A percentile compares a stretch with the other conserved stretches of the same genome.
These are phyloP conservation scores for Boletus rex-veris DNA, from an alignment of 768 basidiomycete species.

Conservation along the genomic window DNA sequence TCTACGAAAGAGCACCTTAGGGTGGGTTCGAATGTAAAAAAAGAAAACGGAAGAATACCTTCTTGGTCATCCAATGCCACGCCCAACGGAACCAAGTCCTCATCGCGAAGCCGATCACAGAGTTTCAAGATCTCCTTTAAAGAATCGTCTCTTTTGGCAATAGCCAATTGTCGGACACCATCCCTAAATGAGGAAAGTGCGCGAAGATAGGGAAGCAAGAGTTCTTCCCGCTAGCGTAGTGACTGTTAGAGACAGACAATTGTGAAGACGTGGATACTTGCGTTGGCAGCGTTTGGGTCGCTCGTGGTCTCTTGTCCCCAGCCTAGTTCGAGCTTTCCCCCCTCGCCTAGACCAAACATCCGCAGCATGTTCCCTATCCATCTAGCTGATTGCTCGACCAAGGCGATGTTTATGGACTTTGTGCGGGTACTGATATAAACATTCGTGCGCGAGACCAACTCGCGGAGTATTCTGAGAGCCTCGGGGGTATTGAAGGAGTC, in stretches of 20 bases:
- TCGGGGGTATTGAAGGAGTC: slow-evolving; percentile 96
- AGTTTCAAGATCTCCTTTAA: slow-evolving; percentile 80
- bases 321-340: slow-evolving; percentile 65
- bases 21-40: neutral
- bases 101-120: slow-evolving; percentile 86
- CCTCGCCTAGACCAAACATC: slow-evolving; percentile 78
- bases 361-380: slow-evolving; percentile 74
- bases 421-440: slow-evolving; percentile 76
- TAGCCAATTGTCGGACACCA: slow-evolving; percentile 78
- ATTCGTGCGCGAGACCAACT: slow-evolving; percentile 82
- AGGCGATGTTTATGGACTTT: slow-evolving; percentile 53
- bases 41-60: slow-evolving; percentile 41
- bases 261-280: slow-evolving; percentile 37
- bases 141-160: slow-evolving; percentile 60
- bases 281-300: slow-evolving; percentile 34
- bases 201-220: slow-evolving; percentile 86
- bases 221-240: slow-evolving; percentile 65
- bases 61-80: slow-evolving; percentile 97
- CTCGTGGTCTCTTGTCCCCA: slow-evolving; percentile 72
- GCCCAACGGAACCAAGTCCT: slow-evolving; percentile 88
- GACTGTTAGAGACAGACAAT: neutral
- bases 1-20: slow-evolving; percentile 43
- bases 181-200: slow-evolving; percentile 89
- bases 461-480: slow-evolving; percentile 71
- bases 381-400: slow-evolving; percentile 60